A percentile compares a stretch with the other conserved stretches of the same genome.
phyloP scores from a whole-genome alignment of 495 filamentous ascomycete genomes.

The Staphylotrichum longicolle region DNA sequence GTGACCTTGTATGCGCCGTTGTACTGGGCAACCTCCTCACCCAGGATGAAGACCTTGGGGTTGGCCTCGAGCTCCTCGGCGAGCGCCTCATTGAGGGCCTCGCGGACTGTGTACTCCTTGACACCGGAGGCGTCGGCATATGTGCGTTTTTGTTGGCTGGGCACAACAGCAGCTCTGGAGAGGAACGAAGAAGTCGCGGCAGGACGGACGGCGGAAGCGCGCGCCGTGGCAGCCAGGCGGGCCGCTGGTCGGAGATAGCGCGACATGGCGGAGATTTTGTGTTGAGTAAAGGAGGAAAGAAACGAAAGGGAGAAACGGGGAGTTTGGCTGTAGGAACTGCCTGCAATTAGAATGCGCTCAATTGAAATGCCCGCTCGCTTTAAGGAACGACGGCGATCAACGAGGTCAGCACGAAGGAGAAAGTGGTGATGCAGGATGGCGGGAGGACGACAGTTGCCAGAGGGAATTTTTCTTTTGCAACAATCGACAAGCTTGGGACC shows the following conservation, averaged over 20 bases:
- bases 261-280: slow-evolving; percentile 48
- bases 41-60: slow-evolving; percentile 89
- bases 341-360: slow-evolving; percentile 12
- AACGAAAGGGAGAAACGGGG: slow-evolving; percentile 20
- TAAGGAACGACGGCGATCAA: slow-evolving; percentile 14
- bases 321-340: slow-evolving; percentile 1
- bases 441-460: slow-evolving; percentile 10
- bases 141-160: slow-evolving; percentile 47
- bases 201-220: slow-evolving; percentile 46
- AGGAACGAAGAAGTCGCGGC: slow-evolving; percentile 48
- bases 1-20: slow-evolving; percentile 99
- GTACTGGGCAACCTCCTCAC: slow-evolving; percentile 98
- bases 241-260: slow-evolving; percentile 79
- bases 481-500: slow-evolving; percentile 30
- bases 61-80: slow-evolving; percentile 95
- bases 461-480: slow-evolving; percentile 37
- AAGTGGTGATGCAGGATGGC: slow-evolving; percentile 19
- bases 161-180: slow-evolving; percentile 46
- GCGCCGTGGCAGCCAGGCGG: slow-evolving; percentile 67
- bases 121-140: slow-evolving; percentile 58
- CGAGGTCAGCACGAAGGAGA: slow-evolving; percentile 6
- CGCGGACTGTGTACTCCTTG: slow-evolving; percentile 95
- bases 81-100: slow-evolving; percentile 95
- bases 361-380: slow-evolving; percentile 15
- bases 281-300: slow-evolving; percentile 23